phyloP scores from a whole-genome alignment of 805 yeast genomes.

The Spencermartinsiella europaea region DNA sequence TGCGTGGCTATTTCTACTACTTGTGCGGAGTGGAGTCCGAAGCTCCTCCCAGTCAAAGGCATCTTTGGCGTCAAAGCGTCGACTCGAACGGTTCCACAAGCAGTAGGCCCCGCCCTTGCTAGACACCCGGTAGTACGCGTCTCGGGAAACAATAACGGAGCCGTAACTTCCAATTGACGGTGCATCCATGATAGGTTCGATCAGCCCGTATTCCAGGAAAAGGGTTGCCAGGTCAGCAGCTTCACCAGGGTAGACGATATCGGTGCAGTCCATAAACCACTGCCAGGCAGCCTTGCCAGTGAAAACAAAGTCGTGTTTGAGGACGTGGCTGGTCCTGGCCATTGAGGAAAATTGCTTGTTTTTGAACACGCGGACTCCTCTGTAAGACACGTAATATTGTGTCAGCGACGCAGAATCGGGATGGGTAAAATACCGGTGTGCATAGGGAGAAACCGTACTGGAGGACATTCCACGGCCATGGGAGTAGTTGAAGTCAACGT shows the following conservation, averaged over 20 bases:
- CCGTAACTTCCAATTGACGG: constrained; percentile 5
- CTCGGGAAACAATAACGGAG: constrained; percentile 5
- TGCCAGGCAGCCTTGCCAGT: constrained; percentile 77
- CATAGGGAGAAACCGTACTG: constrained; percentile 44
- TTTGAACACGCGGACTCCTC: constrained; percentile 59
- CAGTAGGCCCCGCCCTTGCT: constrained; percentile 10
- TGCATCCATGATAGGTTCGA: constrained; percentile 10
- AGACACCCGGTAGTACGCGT: constrained; percentile 15
- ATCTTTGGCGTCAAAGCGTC: background rate
- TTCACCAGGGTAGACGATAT: constrained; percentile 40
- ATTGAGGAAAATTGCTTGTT: constrained; percentile 32
- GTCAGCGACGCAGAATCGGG: constrained; percentile 80
- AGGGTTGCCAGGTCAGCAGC: constrained; percentile 10
- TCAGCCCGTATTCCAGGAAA: constrained; percentile 11
- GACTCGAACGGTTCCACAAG: constrained; percentile 8
- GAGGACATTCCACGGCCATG: background rate
- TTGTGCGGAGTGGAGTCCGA: background rate
- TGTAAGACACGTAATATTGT: constrained; percentile 67
- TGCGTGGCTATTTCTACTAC: background rate
- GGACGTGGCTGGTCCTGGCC: background rate
- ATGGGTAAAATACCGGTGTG: constrained; percentile 74
- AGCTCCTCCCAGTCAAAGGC: background rate
- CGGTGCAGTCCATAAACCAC: constrained; percentile 90
- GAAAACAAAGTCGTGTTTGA: constrained; percentile 42
- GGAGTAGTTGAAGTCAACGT: background rate